Evolutionary conservation across 2,329 filamentous ascomycete species (phyloP).

Genomic region (Rhynchosporium secalis): DNA sequence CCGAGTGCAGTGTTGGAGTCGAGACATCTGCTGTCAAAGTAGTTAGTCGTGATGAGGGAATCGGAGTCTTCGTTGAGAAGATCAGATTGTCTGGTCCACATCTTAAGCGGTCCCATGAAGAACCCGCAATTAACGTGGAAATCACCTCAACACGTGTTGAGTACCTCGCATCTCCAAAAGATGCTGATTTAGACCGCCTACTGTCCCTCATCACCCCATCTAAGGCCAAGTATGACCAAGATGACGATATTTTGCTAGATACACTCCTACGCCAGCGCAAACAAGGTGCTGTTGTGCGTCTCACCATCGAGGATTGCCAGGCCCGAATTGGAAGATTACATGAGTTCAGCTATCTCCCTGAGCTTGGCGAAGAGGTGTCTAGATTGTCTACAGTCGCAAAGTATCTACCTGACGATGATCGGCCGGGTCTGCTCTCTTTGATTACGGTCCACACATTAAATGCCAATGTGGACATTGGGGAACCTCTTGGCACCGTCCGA

Average conservation of each 20-base stretch:
- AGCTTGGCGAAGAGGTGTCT: constrained; percentile 74
- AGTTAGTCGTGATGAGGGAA: constrained; percentile 69
- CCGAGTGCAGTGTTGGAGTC: constrained; percentile 70
- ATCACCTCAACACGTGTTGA: constrained; percentile 69
- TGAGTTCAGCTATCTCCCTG: constrained; percentile 66
- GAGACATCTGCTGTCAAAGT: constrained; percentile 82
- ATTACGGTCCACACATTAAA: constrained; percentile 64
- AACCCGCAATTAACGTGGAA: constrained; percentile 62
- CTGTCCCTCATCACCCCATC: constrained; percentile 88
- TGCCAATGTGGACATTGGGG: constrained; percentile 62
- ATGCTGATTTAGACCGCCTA: constrained; percentile 78
- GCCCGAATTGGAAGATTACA: constrained; percentile 62
- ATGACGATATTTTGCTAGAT: constrained; percentile 93
- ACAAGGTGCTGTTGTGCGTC: constrained; percentile 79
- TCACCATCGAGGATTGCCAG: constrained; percentile 65
- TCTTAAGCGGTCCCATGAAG: constrained; percentile 50
- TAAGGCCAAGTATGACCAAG: constrained; percentile 80
- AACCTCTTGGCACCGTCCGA: constrained; percentile 65
- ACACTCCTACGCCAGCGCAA: constrained; percentile 82
- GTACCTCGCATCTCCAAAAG: constrained; percentile 70
- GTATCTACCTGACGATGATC: constrained; percentile 92
- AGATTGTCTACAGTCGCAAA: constrained; percentile 87
- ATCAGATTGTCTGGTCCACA: constrained; percentile 74
- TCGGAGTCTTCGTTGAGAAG: constrained; percentile 73
- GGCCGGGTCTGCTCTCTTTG: constrained; percentile 82